Conservation (phyloP, 2,329 filamentous ascomycete species). For the Diaporthe citri region DNA sequence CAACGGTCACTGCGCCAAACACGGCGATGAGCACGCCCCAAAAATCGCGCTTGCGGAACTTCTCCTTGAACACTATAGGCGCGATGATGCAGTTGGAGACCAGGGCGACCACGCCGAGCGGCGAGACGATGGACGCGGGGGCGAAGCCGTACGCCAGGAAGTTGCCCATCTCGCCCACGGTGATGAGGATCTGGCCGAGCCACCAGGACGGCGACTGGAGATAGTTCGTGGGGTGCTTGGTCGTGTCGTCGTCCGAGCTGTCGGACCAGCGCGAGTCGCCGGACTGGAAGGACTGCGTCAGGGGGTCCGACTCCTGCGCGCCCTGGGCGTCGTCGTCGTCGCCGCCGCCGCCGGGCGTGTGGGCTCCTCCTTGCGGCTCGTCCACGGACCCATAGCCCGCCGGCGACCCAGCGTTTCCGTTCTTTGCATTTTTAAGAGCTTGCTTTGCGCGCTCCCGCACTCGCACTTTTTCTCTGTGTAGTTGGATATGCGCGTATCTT, state of each 20-base stretch:
- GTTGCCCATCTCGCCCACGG: slow-evolving; percentile 92
- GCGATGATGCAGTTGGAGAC: slow-evolving; percentile 98
- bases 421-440: slow-evolving; percentile 61
- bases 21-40: slow-evolving; percentile 91
- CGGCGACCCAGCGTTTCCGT: slow-evolving; percentile 45
- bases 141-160: slow-evolving; percentile 98
- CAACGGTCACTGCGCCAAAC: slow-evolving; percentile 89
- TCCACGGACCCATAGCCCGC: slow-evolving; percentile 48
- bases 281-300: slow-evolving; percentile 65
- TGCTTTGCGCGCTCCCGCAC: slow-evolving; percentile 67
- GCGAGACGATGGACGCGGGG: slow-evolving; percentile 96
- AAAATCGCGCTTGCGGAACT: slow-evolving; percentile 86
- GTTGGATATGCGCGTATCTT: slow-evolving; percentile 90
- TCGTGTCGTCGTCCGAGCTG: slow-evolving; percentile 49
- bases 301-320: slow-evolving; percentile 62
- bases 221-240: slow-evolving; percentile 74
- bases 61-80: slow-evolving; percentile 92
- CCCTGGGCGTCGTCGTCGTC: slow-evolving; percentile 49
- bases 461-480: slow-evolving; percentile 78
- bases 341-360: slow-evolving; percentile 51
- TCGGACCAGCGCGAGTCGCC: slow-evolving; percentile 55
- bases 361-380: slow-evolving; percentile 43
- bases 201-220: slow-evolving; percentile 96
- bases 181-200: slow-evolving; percentile 93
- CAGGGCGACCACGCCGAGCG: slow-evolving; percentile 94